These are phyloP conservation scores for Escallonia rubra DNA, from an alignment of 129 eudicot species.

Conservation along the genomic window DNA sequence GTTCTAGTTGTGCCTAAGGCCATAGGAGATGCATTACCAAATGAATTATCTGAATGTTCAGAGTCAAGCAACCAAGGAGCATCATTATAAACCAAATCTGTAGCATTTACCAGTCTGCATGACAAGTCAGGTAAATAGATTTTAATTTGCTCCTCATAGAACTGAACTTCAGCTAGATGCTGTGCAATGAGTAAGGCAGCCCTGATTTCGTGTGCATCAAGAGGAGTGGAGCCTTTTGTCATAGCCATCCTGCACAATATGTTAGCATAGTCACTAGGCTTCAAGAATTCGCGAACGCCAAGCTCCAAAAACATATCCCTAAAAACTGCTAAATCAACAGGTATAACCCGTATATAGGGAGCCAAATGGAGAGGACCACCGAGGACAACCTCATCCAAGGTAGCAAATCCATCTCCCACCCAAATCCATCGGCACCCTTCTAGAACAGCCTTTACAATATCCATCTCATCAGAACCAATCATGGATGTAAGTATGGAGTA, in stretches of 20 bases:
- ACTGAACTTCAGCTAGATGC: conserved; percentile 83
- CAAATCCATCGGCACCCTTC: conserved; percentile 98
- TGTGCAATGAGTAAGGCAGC: conserved; percentile 86
- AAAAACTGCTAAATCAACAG: conserved; percentile 91
- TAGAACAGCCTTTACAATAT: conserved; percentile 90
- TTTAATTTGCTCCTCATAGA: conserved; percentile 48
- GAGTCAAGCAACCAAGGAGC: conserved; percentile 98
- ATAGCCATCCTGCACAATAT: conserved; percentile 76
- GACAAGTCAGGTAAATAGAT: conserved; percentile 86
- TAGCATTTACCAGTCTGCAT: conserved; percentile 59
- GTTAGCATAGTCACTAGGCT: conserved; percentile 69
- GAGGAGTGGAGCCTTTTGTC: conserved; percentile 59
- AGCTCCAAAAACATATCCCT: conserved; percentile 81
- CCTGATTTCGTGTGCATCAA: conserved; percentile 67
- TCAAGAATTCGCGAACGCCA: conserved; percentile 71
- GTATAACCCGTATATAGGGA: conserved; percentile 93
- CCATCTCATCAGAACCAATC: conserved; percentile 83
- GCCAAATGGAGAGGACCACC: conserved; percentile 92
- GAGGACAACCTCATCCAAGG: conserved; percentile 92
- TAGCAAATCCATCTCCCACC: conserved; percentile 99
- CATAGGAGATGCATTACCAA: conserved; percentile 38
- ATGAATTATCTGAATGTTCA: conserved; percentile 43
- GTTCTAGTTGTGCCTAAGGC: conserved; percentile 54
- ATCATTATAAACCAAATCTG: conserved; percentile 89
- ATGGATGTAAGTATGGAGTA: conserved; percentile 64